phyloP scores from a whole-genome alignment of 768 basidiomycete genomes.

The Agrocybe pediades region DNA sequence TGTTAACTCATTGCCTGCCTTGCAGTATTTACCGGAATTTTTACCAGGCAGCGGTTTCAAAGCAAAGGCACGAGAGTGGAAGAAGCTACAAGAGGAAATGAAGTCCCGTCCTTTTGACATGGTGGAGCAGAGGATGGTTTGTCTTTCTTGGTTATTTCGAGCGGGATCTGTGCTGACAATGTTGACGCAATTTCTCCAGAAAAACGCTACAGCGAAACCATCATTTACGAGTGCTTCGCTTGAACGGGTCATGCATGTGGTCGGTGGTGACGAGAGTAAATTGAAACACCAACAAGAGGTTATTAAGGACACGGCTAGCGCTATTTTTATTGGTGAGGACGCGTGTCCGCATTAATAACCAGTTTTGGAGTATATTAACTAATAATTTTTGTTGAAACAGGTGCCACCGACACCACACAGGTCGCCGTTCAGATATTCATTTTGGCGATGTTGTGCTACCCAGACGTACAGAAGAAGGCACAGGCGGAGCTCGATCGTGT shows the following conservation, averaged over 20 bases:
- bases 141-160: background rate
- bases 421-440: background rate
- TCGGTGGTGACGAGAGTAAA: slow-evolving; percentile 3
- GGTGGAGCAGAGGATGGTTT: background rate
- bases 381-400: slow-evolving; percentile 8
- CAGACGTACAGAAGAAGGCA: slow-evolving; percentile 4
- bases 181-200: background rate
- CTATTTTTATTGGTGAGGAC: slow-evolving; percentile 30
- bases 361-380: background rate
- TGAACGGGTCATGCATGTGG: slow-evolving; percentile 1
- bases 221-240: slow-evolving; percentile 7
- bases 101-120: background rate
- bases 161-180: background rate
- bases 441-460: slow-evolving; percentile 8
- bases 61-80: background rate
- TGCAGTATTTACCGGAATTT: background rate
- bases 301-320: slow-evolving; percentile 41
- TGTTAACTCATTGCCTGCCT: background rate
- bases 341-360: background rate
- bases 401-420: slow-evolving; percentile 8
- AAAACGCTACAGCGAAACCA: background rate
- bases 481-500: slow-evolving; percentile 19
- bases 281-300: slow-evolving; percentile 1
- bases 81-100: slow-evolving; percentile 31
- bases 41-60: background rate